phyloP scores from a whole-genome alignment of 2,329 filamentous ascomycete species.

The Mariannaea elegans region DNA sequence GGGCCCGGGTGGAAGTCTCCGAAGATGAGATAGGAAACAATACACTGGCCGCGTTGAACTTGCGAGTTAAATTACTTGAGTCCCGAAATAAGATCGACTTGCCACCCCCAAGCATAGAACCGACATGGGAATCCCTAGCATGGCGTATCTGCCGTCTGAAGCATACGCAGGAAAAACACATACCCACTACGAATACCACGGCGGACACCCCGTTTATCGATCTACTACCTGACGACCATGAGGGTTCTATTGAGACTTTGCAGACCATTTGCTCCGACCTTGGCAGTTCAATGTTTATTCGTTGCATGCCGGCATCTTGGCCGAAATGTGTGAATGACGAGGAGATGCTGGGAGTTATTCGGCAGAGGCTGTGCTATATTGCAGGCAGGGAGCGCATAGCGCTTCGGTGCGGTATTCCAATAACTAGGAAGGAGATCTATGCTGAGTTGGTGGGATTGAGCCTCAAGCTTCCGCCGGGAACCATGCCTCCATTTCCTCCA shows the following conservation, averaged over 20 bases:
- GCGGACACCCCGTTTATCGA: background rate
- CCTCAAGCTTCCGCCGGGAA: background rate
- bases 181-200: background rate
- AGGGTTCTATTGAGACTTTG: background rate
- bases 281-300: background rate
- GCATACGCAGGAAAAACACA: background rate
- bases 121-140: constrained; percentile 8
- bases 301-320: background rate
- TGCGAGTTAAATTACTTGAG: constrained; percentile 3
- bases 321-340: background rate
- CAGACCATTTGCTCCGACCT: background rate
- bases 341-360: background rate
- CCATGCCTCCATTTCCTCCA: too few species aligned
- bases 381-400: background rate
- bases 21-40: background rate
- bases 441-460: background rate
- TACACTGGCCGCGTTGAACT: background rate
- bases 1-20: background rate
- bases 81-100: background rate
- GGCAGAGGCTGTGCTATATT: constrained; percentile 1
- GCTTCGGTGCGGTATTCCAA: background rate
- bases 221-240: background rate
- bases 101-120: background rate
- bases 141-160: constrained; percentile 2
- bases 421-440: background rate